Evolutionary conservation across 345 rosid genomes (phyloP).

Genomic region (Sisymbrium irio): DNA sequence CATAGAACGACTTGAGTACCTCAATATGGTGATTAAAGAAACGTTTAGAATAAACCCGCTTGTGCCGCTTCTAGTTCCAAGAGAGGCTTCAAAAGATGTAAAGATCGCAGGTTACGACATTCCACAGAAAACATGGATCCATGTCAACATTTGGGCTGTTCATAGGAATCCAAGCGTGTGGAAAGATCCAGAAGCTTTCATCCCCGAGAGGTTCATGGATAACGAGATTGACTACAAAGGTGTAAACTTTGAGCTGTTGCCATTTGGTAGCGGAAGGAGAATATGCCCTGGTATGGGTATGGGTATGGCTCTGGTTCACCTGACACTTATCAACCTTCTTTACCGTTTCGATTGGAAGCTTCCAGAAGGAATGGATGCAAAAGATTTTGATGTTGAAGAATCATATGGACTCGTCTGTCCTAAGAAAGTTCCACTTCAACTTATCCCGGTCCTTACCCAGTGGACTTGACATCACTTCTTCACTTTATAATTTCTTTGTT

Average conservation of each 20-base stretch:
- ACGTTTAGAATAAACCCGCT: background rate
- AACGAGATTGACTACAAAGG: conserved; percentile 46
- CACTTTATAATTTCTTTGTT: background rate
- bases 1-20: conserved; percentile 9
- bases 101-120: conserved; percentile 12
- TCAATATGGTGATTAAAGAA: conserved; percentile 12
- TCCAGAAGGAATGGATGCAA: conserved; percentile 36
- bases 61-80: conserved; percentile 19
- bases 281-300: conserved; percentile 58
- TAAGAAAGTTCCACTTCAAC: conserved; percentile 50
- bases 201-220: conserved; percentile 27
- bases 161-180: conserved; percentile 30
- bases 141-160: conserved; percentile 38
- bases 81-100: conserved; percentile 21
- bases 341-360: conserved; percentile 48
- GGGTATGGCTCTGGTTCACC: conserved; percentile 35
- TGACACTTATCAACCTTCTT: conserved; percentile 47
- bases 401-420: conserved; percentile 37
- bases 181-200: conserved; percentile 22
- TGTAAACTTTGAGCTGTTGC: conserved; percentile 44
- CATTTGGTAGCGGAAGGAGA: conserved; percentile 61
- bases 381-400: conserved; percentile 53
- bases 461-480: conserved; percentile 11
- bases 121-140: conserved; percentile 31
- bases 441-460: conserved; percentile 11